Percentiles rank a stretch among this genome's conserved stretches.
These are phyloP conservation scores for Pelagophyceae sp. DNA, from an alignment of 352 stramenopile species.

Conservation along the genomic window DNA sequence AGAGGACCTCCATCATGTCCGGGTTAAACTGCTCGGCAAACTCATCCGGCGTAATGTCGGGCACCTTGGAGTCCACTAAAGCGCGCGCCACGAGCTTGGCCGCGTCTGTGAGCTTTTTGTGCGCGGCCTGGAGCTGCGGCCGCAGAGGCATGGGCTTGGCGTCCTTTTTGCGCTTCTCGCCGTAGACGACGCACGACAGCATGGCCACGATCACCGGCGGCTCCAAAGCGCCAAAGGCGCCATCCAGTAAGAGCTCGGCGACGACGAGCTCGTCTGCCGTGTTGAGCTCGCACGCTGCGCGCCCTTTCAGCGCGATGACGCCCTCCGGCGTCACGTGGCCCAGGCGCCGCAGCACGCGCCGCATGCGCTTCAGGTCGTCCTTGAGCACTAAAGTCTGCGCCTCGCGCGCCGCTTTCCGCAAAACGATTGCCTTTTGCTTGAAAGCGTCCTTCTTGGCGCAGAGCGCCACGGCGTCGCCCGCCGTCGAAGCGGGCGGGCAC, in stretches of 20 bases:
- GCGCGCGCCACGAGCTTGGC: conserved; percentile 70
- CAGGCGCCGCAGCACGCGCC: conserved; percentile 85
- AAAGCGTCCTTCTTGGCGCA: conserved; percentile 83
- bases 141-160: conserved; percentile 52
- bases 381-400: conserved; percentile 90
- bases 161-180: conserved; percentile 79
- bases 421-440: conserved; percentile 74
- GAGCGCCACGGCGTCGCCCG: conserved; percentile 40
- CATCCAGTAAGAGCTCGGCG: conserved; percentile 96
- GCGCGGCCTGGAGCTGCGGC: conserved; percentile 70
- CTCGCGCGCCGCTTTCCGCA: conserved; percentile 85
- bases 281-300: conserved; percentile 95
- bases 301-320: conserved; percentile 97
- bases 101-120: conserved; percentile 85
- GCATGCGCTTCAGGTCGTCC: conserved; percentile 83
- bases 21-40: conserved; percentile 95
- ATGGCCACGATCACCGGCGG: conserved; percentile 91
- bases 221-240: conserved; percentile 93
- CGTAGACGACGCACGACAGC: conserved; percentile 90
- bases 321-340: conserved; percentile 87
- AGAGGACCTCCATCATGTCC: conserved; percentile 93
- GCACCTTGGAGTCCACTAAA: conserved; percentile 68
- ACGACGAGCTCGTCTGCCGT: conserved; percentile 94
- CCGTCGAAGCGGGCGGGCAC: conserved; percentile 40
- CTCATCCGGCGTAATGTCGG: conserved; percentile 79